Evolutionary conservation across 495 filamentous ascomycete genomes (phyloP).

Genomic region (Lasiosphaeria miniovina): DNA sequence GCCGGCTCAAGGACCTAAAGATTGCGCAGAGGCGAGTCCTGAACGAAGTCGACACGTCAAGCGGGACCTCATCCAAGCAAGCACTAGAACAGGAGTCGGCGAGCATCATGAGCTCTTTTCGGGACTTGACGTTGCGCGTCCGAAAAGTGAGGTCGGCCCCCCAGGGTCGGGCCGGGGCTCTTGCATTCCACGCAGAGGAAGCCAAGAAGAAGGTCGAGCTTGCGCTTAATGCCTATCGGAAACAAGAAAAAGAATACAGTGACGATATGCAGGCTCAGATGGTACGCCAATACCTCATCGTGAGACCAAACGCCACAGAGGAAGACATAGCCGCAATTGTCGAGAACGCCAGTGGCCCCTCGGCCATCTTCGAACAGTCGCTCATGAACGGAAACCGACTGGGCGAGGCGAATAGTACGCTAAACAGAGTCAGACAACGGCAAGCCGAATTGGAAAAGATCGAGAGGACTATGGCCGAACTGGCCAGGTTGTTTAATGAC

Average conservation of each 20-base stretch:
- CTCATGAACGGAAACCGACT: conserved; percentile 69
- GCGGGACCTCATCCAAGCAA: conserved; percentile 47
- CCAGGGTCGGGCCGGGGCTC: conserved; percentile 67
- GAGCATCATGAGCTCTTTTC: conserved; percentile 78
- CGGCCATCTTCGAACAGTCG: conserved; percentile 79
- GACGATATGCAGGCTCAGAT: conserved; percentile 77
- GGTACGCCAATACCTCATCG: conserved; percentile 85
- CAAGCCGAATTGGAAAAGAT: conserved; percentile 91
- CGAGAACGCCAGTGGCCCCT: conserved; percentile 61
- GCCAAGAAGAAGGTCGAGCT: conserved; percentile 74
- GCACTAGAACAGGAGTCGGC: conserved; percentile 58
- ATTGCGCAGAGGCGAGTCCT: conserved; percentile 57
- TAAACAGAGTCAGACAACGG: conserved; percentile 73
- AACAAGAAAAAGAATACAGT: conserved; percentile 70
- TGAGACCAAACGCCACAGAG: conserved; percentile 78
- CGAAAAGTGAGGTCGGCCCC: conserved; percentile 76
- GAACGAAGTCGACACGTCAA: conserved; percentile 55
- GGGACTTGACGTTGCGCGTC: conserved; percentile 68
- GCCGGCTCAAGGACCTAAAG: conserved; percentile 56
- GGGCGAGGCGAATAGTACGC: conserved; percentile 73
- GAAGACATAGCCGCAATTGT: conserved; percentile 75
- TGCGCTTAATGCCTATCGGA: conserved; percentile 77
- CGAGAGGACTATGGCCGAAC: conserved; percentile 79
- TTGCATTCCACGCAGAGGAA: conserved; percentile 68
- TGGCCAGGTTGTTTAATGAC: conserved; percentile 67